Base-by-base conservation (phyloP, 306 rosid species). In the Gleditsia sinensis region DNA sequence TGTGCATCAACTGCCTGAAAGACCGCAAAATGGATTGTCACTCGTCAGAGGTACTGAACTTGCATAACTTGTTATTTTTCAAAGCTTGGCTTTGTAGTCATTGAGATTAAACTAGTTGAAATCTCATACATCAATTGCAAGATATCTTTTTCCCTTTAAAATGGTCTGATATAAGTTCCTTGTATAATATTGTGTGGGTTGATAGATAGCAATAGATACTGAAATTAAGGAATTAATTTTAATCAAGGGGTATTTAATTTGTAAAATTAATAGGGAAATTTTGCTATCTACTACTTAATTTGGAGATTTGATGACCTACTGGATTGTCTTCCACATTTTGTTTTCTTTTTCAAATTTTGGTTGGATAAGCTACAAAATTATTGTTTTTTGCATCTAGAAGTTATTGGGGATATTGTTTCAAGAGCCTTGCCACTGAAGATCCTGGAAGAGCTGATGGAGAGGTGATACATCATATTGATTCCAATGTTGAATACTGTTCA, bases 371-470 rank as follows among this genome's bases (percentile, higher is more conserved):
- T 54, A 67, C 51, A 76, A 36, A 40, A 2, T 69, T 67, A n/a
- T 28, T 37, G 45, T 72, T 76, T 72, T 74, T 75, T 49, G 40
- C 48, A 75, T 66, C 76, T n/a, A 94, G 99, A 83, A 90, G 98
- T 71, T 94, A 94, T 80, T 84, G 93, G 90, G 99, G 98, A 74
- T 94, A 90, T 68, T 86, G 93, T 84, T 94, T 94, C 74, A 97
- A 94, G 86, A 91, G 82, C 88, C 97, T 94, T 71, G 98, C 97
- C 57, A 94, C 98, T 27, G 98, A 94, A 89, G 97, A 91, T 79
- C 97, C 98, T 72, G 85, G 69, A 68, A 79, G 98, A 81, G 86
- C 81, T 33, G 93, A 88, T 61, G 96, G 98, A 72, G 95, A 86
- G 75, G 89, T 87, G 63, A 87, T 94, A 72, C 97, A 94, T 82